Base-by-base conservation (phyloP, 1,139 yeast genomes). In the Yamadazyma siamensis region DNA sequence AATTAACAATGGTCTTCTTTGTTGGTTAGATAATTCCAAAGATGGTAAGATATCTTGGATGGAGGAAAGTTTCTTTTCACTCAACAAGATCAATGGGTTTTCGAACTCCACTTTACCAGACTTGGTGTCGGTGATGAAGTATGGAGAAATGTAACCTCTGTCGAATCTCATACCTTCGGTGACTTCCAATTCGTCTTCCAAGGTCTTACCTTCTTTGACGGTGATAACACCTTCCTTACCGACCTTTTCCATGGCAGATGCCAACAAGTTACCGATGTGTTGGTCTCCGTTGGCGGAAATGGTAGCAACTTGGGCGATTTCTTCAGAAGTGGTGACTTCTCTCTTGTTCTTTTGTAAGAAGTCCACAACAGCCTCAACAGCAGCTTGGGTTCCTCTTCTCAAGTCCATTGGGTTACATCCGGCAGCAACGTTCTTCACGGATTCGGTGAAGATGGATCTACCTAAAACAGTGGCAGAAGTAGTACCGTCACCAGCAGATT, bases 331-430 rank as follows among this genome's bases (percentile, higher is more conserved):
- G 55, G 98, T 91, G 65, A 91, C 86, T 62, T 89, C 97, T 68
- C 87, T 89, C 75, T 88, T 89, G 78, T 91, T 83, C 54, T 78
- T 66, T 60, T 86, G 89, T 55, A 91, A 78, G 65, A 76, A 91
- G 46, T 82, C 79, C 46, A 91, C 95, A 35, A 91, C 95, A 26
- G 95, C 95, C 64, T 88, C 95, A 35, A 91, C 98, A 28, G 98
- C 98, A 45, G 96, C 94, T 70, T 91, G 98, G 35, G 96, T 82
- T 50, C 98, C 98, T 64, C 96, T 83, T 77, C 98, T 86, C 60
- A 91, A 77, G 59, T 91, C 98, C 97, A 91, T 94, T 56, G 98
- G 98, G 74, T 91, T 91, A 71, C 98, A 91, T 40, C 98, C 98
- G 40, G 98, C 97, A 41, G 98, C 98, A 35, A 91, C 98, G 54